These are phyloP conservation scores for Kurtzmaniella quercitrusa DNA, from an alignment of 1,139 yeast genomes.

Conservation along the genomic window DNA sequence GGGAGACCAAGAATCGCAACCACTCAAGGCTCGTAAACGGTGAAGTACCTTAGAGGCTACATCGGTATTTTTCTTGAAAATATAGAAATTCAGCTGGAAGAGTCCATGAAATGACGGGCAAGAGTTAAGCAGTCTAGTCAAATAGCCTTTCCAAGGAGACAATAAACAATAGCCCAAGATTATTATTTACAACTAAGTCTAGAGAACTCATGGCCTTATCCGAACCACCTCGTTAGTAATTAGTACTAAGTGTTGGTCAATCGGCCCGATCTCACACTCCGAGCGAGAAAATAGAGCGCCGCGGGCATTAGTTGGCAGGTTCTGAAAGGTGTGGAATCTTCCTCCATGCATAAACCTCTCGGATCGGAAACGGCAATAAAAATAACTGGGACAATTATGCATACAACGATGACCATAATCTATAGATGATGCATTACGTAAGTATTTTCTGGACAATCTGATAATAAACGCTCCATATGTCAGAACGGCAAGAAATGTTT, in stretches of 20 bases:
- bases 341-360: not conserved
- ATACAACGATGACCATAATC: not conserved
- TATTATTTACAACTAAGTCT: no score
- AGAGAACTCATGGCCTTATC: no score
- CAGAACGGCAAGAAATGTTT: not conserved
- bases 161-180: no score
- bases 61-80: no score
- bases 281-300: not conserved
- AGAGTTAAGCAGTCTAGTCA: no score
- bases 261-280: not conserved
- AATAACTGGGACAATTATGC: not conserved
- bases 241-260: not conserved
- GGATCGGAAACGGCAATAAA: not conserved
- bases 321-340: not conserved
- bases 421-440: not conserved
- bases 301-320: not conserved
- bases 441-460: not conserved
- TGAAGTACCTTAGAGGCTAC: no score
- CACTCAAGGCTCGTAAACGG: no score
- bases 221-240: no score
- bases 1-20: no score
- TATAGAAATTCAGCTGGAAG: no score
- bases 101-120: no score
- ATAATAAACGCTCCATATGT: not conserved
- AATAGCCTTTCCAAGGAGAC: no score